phyloP scores from a whole-genome alignment of 768 basidiomycete species.

The Multifurca ochricompacta region DNA sequence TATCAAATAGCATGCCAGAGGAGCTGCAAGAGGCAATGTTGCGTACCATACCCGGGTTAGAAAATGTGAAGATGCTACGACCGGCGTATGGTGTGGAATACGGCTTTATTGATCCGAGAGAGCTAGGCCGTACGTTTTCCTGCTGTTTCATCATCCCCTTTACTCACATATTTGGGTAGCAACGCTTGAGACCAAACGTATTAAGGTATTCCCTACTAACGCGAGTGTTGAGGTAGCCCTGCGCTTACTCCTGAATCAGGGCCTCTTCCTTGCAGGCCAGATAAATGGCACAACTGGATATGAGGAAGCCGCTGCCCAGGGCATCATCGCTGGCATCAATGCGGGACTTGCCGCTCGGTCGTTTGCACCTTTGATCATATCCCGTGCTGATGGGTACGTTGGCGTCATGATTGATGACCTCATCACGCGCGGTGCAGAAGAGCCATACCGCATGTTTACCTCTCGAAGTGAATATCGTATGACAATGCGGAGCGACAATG shows the following conservation, averaged over 20 bases:
- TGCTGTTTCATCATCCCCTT: background rate
- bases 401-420: slow-evolving; percentile 94
- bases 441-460: slow-evolving; percentile 94
- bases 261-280: slow-evolving; percentile 36
- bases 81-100: slow-evolving; percentile 94
- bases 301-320: slow-evolving; percentile 91
- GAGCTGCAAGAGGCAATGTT: slow-evolving; percentile 80
- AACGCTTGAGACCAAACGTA: slow-evolving; percentile 83
- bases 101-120: slow-evolving; percentile 81
- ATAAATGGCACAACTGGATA: slow-evolving; percentile 78
- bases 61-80: slow-evolving; percentile 72
- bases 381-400: slow-evolving; percentile 78
- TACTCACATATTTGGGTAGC: background rate
- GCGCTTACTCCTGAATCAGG: slow-evolving; percentile 21
- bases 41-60: slow-evolving; percentile 76
- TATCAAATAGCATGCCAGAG: slow-evolving; percentile 82
- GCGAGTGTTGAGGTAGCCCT: background rate
- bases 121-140: slow-evolving; percentile 53
- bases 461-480: slow-evolving; percentile 86
- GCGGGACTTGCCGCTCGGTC: slow-evolving; percentile 63
- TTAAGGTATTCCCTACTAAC: slow-evolving; percentile 39
- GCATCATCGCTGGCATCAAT: slow-evolving; percentile 81
- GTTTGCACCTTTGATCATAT: slow-evolving; percentile 51
- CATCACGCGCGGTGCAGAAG: slow-evolving; percentile 80
- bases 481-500: slow-evolving; percentile 83